Evolutionary conservation across 768 basidiomycete species (phyloP), one percentile per base, ranked within the genome.

Genomic region (Tephrocybe sp.): DNA sequence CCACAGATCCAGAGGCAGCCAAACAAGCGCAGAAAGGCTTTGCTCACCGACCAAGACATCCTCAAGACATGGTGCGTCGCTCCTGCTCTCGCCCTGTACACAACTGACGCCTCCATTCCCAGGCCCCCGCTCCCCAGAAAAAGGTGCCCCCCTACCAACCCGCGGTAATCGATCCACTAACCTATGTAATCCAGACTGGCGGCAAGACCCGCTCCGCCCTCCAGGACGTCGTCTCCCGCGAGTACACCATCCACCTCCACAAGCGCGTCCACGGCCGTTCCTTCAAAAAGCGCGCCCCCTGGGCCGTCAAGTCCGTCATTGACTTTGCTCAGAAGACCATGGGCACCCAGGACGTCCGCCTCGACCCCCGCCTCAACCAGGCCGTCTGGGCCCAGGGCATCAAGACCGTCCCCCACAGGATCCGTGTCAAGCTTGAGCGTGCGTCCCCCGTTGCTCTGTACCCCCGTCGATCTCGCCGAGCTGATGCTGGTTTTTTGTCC

Each of bases 241-340:
- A 99, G 72, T 97, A 98, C 87, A 98, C 96, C 66, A 89, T 98
- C 79, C 93, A 97, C 75, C 77, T 98, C 34, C 93, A 97, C 86
- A 97, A 96, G 74, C 86, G 75, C 60, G 92, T 94, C 37, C 91
- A 93, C 73, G 91, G 88, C 61, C 83, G 88, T 54, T 88, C 90
- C 37, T 98, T 97, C 83, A 98, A 98, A 79, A 96, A 96, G 83
- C 88, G 95, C 62, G 93, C 97, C 15, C 97, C 97, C 20, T 88
- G 85, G 78, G 97, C 94, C 61, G 83, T 98, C 74, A 98, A 98
- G 78, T 90, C 92, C 58, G 86, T 98, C 60, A 76, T 92, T 63
- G 81, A 82, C 47, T 99, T 99, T 65, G 94, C 97, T 11, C 84
- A 83, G 62, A 94, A 93, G 76, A 75, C 89, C 30, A 98, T 99